These are phyloP conservation scores for Penicillium egyptiacum DNA, from an alignment of 495 filamentous ascomycete species.

Conservation along the genomic window DNA sequence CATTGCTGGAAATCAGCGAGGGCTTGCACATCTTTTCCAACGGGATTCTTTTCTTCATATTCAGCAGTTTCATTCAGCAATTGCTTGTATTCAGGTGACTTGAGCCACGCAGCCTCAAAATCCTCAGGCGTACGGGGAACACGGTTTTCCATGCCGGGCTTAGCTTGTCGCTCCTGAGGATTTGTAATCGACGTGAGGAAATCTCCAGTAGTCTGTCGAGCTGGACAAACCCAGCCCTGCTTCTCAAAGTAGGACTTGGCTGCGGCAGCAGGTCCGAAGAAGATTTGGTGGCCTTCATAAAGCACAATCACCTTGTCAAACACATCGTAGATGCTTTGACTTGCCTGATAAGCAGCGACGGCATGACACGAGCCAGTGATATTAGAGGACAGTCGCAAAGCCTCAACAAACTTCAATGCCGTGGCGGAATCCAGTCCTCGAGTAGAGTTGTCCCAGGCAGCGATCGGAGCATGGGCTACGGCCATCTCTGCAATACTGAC, in stretches of 20 bases:
- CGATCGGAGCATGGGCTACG: conserved; percentile 65
- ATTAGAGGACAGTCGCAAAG: conserved; percentile 67
- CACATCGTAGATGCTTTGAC: conserved; percentile 70
- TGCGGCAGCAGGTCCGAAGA: conserved; percentile 53
- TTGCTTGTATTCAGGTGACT: conserved; percentile 46
- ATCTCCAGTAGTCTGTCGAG: conserved; percentile 62
- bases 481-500: conserved; percentile 56
- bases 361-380: conserved; percentile 69
- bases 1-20: conserved; percentile 26
- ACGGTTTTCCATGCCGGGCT: conserved; percentile 56
- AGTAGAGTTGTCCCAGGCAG: conserved; percentile 82
- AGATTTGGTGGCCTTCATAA: conserved; percentile 63
- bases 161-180: conserved; percentile 56
- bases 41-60: conserved; percentile 39
- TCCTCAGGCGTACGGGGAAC: conserved; percentile 70
- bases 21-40: conserved; percentile 16
- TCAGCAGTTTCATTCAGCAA: conserved; percentile 48
- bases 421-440: conserved; percentile 81
- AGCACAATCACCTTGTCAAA: conserved; percentile 62
- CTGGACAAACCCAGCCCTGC: conserved; percentile 57
- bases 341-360: conserved; percentile 77
- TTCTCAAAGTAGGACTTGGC: conserved; percentile 60
- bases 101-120: conserved; percentile 58
- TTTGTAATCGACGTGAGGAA: conserved; percentile 72
- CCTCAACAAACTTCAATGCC: conserved; percentile 67